Conservation (phyloP, 306 rosid species). For the Potentilla sterilis region DNA sequence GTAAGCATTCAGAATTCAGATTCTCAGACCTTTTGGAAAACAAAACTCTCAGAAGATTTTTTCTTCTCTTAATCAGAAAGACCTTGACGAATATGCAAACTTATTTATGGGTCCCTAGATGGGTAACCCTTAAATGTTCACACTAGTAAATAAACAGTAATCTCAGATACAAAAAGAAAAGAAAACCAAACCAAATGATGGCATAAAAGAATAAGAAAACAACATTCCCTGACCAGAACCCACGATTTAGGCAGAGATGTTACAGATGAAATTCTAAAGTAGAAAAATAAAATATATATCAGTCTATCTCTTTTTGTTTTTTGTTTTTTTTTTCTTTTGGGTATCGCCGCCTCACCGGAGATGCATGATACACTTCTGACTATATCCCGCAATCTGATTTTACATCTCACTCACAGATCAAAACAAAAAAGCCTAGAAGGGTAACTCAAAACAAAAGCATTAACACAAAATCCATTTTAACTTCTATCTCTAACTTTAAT, state of each 20-base stretch:
- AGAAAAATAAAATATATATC: constrained; percentile 18
- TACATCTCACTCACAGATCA: constrained; percentile 93
- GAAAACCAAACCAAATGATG: constrained; percentile 61
- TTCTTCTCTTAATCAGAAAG: background rate
- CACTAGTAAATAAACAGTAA: constrained; percentile 62
- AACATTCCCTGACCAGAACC: constrained; percentile 52
- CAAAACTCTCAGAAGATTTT: background rate
- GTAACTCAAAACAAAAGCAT: constrained; percentile 71
- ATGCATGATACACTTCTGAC: constrained; percentile 84
- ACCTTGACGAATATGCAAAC: constrained; percentile 39
- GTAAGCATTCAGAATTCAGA: background rate
- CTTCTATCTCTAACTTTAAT: constrained; percentile 72
- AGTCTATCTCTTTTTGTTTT: constrained; percentile 23
- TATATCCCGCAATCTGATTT: constrained; percentile 99
- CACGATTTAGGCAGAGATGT: constrained; percentile 56
- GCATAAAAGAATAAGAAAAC: constrained; percentile 35
- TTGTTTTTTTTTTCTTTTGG: constrained; percentile 5
- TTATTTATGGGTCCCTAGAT: constrained; percentile 72
- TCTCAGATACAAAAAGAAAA: constrained; percentile 54
- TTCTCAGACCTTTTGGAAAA: background rate
- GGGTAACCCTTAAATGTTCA: constrained; percentile 76
- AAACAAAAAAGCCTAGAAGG: constrained; percentile 50
- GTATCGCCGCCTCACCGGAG: constrained; percentile 80
- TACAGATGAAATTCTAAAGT: constrained; percentile 53
- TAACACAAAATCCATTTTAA: constrained; percentile 69